Conservation (phyloP, 2,329 filamentous ascomycete genomes). For the Fusarium euwallaceae region DNA sequence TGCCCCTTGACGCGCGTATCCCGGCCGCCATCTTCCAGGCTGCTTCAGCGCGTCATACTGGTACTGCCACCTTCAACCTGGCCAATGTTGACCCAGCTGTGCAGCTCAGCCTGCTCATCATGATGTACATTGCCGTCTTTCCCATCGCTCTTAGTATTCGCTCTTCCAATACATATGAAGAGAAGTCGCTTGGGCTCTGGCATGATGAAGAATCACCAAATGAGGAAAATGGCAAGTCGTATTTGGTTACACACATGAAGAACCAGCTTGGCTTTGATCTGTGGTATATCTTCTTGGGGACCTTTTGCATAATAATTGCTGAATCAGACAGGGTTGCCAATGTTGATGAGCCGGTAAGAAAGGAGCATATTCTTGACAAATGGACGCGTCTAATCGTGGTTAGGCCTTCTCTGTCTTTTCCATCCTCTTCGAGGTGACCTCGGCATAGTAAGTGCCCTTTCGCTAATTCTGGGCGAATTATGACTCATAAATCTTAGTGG, state of each 20-base stretch:
- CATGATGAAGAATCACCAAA: constrained; percentile 35
- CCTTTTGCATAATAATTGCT: constrained; percentile 51
- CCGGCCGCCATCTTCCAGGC: constrained; percentile 72
- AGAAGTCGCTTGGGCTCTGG: constrained; percentile 72
- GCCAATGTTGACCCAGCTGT: constrained; percentile 64
- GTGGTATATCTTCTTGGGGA: constrained; percentile 56
- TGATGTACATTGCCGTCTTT: constrained; percentile 75
- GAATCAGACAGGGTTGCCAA: constrained; percentile 42
- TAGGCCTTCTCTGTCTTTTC: constrained; percentile 48
- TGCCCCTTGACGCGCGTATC: constrained; percentile 55
- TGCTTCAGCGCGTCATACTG: constrained; percentile 60
- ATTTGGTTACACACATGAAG: constrained; percentile 50
- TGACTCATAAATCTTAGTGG: constrained; percentile 36
- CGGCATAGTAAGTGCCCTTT: constrained; percentile 45
- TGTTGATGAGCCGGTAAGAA: constrained; percentile 37
- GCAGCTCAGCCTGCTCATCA: constrained; percentile 70
- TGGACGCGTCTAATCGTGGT: not conserved
- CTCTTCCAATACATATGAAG: constrained; percentile 71
- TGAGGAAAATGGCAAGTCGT: constrained; percentile 43
- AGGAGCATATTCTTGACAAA: not conserved
- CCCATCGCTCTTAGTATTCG: constrained; percentile 73
- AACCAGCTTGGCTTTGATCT: constrained; percentile 56
- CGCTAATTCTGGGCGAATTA: not conserved
- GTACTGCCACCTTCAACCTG: constrained; percentile 63
- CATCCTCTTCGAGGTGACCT: constrained; percentile 50